Evolutionary conservation across 2,329 filamentous ascomycete genomes (phyloP).

Genomic region (Botrytis galanthina): DNA sequence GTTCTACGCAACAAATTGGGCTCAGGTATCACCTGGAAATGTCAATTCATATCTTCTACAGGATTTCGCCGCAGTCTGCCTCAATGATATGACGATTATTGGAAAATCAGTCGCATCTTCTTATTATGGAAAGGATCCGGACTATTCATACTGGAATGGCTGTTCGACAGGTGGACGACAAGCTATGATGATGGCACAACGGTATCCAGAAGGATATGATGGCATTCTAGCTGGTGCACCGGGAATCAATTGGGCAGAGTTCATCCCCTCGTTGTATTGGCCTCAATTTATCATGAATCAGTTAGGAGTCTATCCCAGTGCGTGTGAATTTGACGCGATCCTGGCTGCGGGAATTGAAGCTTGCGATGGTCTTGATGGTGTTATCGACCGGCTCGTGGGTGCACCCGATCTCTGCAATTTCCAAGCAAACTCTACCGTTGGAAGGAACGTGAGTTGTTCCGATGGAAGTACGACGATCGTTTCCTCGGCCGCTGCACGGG

Average conservation of each 20-base stretch:
- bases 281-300: slow-evolving; percentile 18
- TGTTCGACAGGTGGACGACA: slow-evolving; percentile 43
- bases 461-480: not conserved
- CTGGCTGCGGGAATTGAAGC: slow-evolving; percentile 44
- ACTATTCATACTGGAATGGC: slow-evolving; percentile 42
- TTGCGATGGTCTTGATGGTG: slow-evolving; percentile 50
- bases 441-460: not conserved
- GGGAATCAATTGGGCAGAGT: slow-evolving; percentile 36
- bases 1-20: not conserved
- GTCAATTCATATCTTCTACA: slow-evolving; percentile 34
- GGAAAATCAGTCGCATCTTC: slow-evolving; percentile 37
- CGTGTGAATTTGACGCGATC: not conserved
- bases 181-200: slow-evolving; percentile 41
- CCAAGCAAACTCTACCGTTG: not conserved
- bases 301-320: not conserved
- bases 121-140: slow-evolving; percentile 39
- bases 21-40: slow-evolving; percentile 22
- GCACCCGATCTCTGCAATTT: slow-evolving; percentile 41
- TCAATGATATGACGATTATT: slow-evolving; percentile 40
- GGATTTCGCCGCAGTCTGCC: slow-evolving; percentile 42
- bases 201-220: slow-evolving; percentile 41
- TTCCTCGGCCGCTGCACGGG: not conserved
- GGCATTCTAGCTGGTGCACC: slow-evolving; percentile 43
- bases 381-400: slow-evolving; percentile 46
- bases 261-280: not conserved